Evolutionary conservation across 345 rosid genomes (phyloP).

Genomic region (Salix brachista): DNA sequence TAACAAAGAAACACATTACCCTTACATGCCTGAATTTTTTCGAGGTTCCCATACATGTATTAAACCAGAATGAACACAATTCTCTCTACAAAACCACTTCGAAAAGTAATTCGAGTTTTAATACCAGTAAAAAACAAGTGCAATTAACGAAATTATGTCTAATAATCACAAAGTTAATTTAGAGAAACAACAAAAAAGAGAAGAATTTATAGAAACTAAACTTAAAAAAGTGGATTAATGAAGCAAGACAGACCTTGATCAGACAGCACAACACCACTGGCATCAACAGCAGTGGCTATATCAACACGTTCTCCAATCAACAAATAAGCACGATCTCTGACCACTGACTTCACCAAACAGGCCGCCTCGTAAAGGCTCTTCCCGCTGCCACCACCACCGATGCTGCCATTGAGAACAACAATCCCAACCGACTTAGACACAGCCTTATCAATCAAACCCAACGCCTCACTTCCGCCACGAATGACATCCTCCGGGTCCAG

Average conservation of each 20-base stretch:
- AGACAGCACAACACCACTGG: constrained; percentile 87
- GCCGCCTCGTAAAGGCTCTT: constrained; percentile 81
- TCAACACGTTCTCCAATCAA: constrained; percentile 83
- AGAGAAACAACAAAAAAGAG: not conserved
- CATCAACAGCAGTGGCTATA: constrained; percentile 77
- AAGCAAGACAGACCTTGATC: constrained; percentile 55
- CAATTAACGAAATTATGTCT: not conserved
- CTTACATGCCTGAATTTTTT: not conserved
- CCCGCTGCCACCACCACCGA: constrained; percentile 34
- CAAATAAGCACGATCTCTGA: constrained; percentile 74
- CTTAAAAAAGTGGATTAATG: not conserved
- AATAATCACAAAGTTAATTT: not conserved
- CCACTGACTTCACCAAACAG: constrained; percentile 68
- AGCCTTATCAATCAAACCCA: constrained; percentile 61
- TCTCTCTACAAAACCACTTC: not conserved
- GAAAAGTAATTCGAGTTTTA: not conserved
- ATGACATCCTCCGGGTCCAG: constrained; percentile 59
- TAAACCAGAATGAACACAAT: not conserved
- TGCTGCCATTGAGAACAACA: constrained; percentile 64
- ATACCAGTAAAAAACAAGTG: not conserved
- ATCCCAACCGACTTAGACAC: constrained; percentile 67
- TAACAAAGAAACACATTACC: constrained; percentile 8
- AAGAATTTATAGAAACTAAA: not conserved
- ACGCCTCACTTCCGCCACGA: constrained; percentile 29
- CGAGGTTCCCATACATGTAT: not conserved